Evolutionary conservation across 176 grass and related monocot genomes (phyloP), one percentile per base, ranked within the genome.

Genomic region (Tillandsia leiboldiana): DNA sequence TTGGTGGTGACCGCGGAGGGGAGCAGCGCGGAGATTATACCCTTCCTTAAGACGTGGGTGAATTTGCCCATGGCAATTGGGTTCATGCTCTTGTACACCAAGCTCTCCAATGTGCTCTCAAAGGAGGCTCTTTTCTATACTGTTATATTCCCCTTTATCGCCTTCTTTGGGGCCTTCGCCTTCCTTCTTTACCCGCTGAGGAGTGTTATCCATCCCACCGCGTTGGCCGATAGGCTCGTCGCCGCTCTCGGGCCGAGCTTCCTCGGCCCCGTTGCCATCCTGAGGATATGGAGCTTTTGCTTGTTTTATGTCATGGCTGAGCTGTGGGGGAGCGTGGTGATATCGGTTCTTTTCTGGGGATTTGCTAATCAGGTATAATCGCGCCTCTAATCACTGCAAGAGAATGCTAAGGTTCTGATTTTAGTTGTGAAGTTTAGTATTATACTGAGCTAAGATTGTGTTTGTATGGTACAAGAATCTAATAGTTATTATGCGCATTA

Each of bases 281-380:
- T 92, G 27, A 88, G 90, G 80, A 92, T 92, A 72, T 92, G 86
- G 86, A 92, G 90, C 80, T 92, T 92, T 66, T 92, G 90, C 75
- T 47, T 95, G 64, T 95, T 95, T 81, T 95, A 95, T 82, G 91
- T 95, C 78, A 95, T 95, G 91, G 91, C 87, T 11, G 91, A 95
- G 71, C 79, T 95, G 8, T 95, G 91, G 91, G 91, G 91, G 42
- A 95, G 91, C 61, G 91, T 90, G 22, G 91, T 95, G 62, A 81
- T 95, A 78, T 95, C 91, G 3, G 86, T 95, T 67, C 90, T 90
- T 48, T 94, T 89, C 84, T 94, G 90, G 90, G 90, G 90, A 1
- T 94, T 94, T 63, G 90, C 91, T 8, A 95, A 95, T 65, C 91
- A 95, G 83, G 91, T 61, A 61, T 42, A 61, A 8, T 18, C 18